These are phyloP conservation scores for Penicillium janthinellum DNA, from an alignment of 2,329 filamentous ascomycete genomes.

Conservation along the genomic window DNA sequence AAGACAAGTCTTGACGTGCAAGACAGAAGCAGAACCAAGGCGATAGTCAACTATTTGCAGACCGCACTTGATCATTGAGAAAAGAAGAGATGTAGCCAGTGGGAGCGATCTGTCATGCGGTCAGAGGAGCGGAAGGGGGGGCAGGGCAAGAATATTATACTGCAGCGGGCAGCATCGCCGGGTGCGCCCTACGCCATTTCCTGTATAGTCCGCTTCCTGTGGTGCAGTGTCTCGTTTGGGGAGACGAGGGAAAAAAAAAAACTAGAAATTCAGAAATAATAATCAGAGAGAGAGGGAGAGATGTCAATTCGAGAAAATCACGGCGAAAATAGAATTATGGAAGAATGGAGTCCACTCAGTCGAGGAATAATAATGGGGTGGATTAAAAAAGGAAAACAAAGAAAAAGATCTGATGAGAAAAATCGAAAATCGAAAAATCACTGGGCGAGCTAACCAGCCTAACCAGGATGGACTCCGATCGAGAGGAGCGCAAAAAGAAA, in stretches of 20 bases:
- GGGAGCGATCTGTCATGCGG: constrained; percentile 10
- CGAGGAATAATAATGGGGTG: not conserved
- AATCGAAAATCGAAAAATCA: not conserved
- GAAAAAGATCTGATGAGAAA: not conserved
- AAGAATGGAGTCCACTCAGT: not conserved
- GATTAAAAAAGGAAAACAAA: not conserved
- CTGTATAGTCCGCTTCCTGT: not conserved
- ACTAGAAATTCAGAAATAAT: constrained; percentile 2
- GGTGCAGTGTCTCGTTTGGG: constrained; percentile 2
- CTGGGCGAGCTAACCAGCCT: not conserved
- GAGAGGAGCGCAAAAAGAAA: not conserved
- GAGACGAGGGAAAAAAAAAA: constrained; percentile 1
- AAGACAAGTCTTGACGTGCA: not conserved
- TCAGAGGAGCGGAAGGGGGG: constrained; percentile 6
- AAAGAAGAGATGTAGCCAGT: constrained; percentile 9
- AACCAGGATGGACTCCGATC: not conserved
- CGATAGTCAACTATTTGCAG: not conserved
- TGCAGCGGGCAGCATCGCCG: constrained; percentile 7
- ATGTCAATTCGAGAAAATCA: constrained; percentile 11
- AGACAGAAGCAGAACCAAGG: not conserved
- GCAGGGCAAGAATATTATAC: constrained; percentile 21
- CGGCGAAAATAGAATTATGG: constrained; percentile 6
- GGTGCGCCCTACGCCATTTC: constrained; percentile 11
- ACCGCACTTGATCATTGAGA: constrained; percentile 6
- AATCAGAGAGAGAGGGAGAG: not conserved